Base-by-base conservation (phyloP, 139 green algal genomes). In the Yamagishiella unicocca region DNA sequence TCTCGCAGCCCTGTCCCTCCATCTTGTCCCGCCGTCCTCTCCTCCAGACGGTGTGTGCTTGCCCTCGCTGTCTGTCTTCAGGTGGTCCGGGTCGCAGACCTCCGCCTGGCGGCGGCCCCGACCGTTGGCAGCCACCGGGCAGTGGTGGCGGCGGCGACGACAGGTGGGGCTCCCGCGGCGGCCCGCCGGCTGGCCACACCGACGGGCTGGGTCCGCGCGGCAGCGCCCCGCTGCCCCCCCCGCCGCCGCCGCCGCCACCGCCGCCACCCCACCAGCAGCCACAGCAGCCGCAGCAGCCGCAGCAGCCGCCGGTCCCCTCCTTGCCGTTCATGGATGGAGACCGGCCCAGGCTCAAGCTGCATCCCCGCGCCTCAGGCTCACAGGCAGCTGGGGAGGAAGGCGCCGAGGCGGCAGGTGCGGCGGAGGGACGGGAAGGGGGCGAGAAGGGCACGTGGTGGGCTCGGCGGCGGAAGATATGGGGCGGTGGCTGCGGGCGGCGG, bases 291-390 rank as follows among this genome's bases (percentile, higher is more conserved):
- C 58, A 9, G 19, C 19, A 27, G 58, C 58, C 29, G 22, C 58
- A 6, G 37, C 33, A 33, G 37, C 68, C 4, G n/a, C 33, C 6
- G 12, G 0, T 37, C 1, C 67, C 22, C 22, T 22, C 67, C 19
- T 33, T 61, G 40, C n/a, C 79, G 5, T 73, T 75, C 38, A 85
- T 45, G 62, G 79, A 85, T 22, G 79, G 61, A 4, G 79, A 85
- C 33, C 79, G 79, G 38, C 79, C 79, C 27, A 61, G 79, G 40
- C 61, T 85, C 1, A 85, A 85, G 61, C 61, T 85, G 40, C 61
- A 85, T n/a, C 79, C 79, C 0, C 55, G 77, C 22, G 42, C 31
- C 27, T 50, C 33, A 29, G 46, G 43, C 29, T 5, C 14, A 5
- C 4, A 42, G 38, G 27, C 76, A 0, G 12, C 53, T 4, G 75